Evolutionary conservation across 1,284 basidiomycete genomes (phyloP), one percentile per base, ranked within the genome.

Genomic region (Leucoagaricus sp.): DNA sequence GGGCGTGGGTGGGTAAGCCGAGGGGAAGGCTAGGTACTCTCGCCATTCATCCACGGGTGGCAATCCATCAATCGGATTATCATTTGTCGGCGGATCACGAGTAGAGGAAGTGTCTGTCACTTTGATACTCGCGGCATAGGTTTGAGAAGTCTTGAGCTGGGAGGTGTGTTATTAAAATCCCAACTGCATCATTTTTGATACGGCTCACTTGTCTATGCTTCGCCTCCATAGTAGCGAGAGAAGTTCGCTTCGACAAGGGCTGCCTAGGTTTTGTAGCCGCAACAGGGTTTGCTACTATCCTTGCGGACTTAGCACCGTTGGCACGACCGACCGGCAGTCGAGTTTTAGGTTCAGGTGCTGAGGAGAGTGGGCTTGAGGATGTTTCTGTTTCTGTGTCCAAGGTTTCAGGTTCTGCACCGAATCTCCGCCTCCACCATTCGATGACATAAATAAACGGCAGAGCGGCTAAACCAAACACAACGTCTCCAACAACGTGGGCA

Each of bases 401-500:
- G 10, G 53, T 63, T 36, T 68, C 64, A n/a, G 53, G 51, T 47
- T 64, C 64, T 19, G 61, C 58, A 21, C 64, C 58, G 58, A 66
- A 71, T 33, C 51, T 58, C 21, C 58, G 65, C 7, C 66, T 67
- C 72, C 81, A 84, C 70, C 75, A 81, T 2, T 74, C 71, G 46
- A 74, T 60, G 15, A 75, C 68, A 46, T 78, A 65, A 52, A 78
- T 76, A 57, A 85, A 60, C 1, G 89, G 88, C 44, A 84, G 74
- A 47, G 76, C 76, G 25, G 79, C 67, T 3, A 87, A 58, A 21
- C 84, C 74, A 49, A 87, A 75, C n/a, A 83, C 40, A 55, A 91
- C 79, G 66, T 91, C 89, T 25, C 86, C 85, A 42, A 85, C 64
- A 66, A 84, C 81, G 51, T 80, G 75, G 19, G 76, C 69, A 17